These are phyloP conservation scores for Xylaria venustula DNA, from an alignment of 495 filamentous ascomycete genomes.

Conservation along the genomic window DNA sequence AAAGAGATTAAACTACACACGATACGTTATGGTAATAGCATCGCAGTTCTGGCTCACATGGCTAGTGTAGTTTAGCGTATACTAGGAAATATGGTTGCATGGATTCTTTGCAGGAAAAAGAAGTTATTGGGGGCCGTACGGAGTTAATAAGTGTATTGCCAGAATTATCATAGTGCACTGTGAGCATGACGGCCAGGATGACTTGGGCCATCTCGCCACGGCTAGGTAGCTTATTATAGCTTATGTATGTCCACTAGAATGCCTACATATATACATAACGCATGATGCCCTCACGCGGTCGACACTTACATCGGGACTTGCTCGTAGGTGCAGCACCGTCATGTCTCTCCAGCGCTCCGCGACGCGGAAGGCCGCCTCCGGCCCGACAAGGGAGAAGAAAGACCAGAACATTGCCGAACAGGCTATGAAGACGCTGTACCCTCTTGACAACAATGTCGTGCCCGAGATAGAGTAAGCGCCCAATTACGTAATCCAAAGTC, in stretches of 20 bases:
- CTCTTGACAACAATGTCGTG: constrained; percentile 23
- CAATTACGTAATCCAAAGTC: background rate
- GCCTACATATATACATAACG: constrained; percentile 10
- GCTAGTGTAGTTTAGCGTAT: background rate
- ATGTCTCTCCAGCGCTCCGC: constrained; percentile 31
- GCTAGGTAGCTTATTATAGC: background rate
- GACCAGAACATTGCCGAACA: constrained; percentile 29
- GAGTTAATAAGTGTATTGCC: too few species aligned
- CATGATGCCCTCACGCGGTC: constrained; percentile 4
- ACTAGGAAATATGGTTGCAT: background rate
- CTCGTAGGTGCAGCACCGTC: background rate
- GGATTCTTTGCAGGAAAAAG: background rate
- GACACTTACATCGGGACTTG: background rate
- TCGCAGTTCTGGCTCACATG: background rate
- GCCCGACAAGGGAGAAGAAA: constrained; percentile 28
- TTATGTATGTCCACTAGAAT: too few species aligned
- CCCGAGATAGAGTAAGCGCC: constrained; percentile 30
- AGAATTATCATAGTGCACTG: background rate
- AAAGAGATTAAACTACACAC: too few species aligned
- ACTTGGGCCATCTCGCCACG: background rate
- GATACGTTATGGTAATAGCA: background rate
- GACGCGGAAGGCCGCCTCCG: constrained; percentile 26
- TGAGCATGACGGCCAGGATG: background rate
- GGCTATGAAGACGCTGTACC: constrained; percentile 32
- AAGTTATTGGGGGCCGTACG: background rate